Base-by-base conservation (phyloP, 495 filamentous ascomycete species). In the Podospora tetraspora region DNA sequence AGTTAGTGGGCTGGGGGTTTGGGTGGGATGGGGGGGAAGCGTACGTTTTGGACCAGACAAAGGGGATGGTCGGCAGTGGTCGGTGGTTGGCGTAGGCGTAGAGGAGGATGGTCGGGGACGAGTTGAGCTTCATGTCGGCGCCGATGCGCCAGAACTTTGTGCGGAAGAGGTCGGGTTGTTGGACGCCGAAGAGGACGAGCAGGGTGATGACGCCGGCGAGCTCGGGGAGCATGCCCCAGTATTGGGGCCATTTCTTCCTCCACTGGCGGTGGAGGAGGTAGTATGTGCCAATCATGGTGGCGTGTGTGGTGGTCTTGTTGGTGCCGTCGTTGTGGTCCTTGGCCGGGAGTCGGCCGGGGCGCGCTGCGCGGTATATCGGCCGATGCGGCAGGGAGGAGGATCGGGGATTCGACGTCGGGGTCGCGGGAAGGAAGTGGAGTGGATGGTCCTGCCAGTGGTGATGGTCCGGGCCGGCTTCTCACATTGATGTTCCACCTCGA, bases 11-110 rank as follows among this genome's bases (percentile, higher is more conserved):
- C 25, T 43, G 64, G 69, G 29, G 5, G 3, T n/a, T 32, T 63
- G 67, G 11, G 23, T 59, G 66, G 24, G 32, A 58, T 23, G 7
- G 9, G 21, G 34, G 64, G 34, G 64, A 70, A 60, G 86, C 91
- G 71, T 84, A 97, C 93, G 89, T 87, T 71, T 85, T 80, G 57
- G 90, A 91, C 93, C 93, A 97, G 23, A 95, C 88, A 71, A 94
- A 81, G 9, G 93, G 93, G 22, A 87, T 78, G 5, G 78, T 84
- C 0, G 85, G 84, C 43, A 89, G 84, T 3, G 89, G 81, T 65
- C 82, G 79, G 73, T 93, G 86, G 72, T 96, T 97, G 57, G 92
- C 89, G 67, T 87, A 87, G 21, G 89, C 88, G 74, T 93, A 97
- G 24, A 94, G 71, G 7, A 89, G 82, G 71, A 89, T 83, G 56